A percentile compares a stretch with the other conserved stretches of the same genome.
These are phyloP conservation scores for Cynara cardunculus DNA, from an alignment of 129 eudicot species.

Conservation along the genomic window DNA sequence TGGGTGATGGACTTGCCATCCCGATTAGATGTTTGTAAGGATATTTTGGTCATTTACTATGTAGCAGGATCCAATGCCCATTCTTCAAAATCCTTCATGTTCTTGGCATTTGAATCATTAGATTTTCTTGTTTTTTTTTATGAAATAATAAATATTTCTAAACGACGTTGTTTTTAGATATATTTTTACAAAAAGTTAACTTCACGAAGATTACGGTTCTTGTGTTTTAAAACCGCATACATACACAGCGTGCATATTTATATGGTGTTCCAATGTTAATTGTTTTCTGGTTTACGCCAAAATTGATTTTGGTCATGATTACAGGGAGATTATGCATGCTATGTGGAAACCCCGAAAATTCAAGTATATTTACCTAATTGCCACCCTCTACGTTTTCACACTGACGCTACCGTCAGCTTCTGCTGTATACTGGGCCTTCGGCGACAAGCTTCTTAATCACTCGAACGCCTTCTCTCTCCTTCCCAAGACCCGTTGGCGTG, in stretches of 20 bases:
- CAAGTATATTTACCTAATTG: slow-evolving; percentile 66
- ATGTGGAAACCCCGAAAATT: slow-evolving; percentile 93
- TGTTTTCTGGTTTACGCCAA: neutral
- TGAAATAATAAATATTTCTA: neutral
- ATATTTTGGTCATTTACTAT: slow-evolving; percentile 29
- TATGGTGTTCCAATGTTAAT: neutral
- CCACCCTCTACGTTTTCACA: slow-evolving; percentile 76
- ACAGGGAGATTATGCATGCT: slow-evolving; percentile 89
- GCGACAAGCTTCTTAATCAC: slow-evolving; percentile 68
- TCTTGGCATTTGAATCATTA: slow-evolving; percentile 23
- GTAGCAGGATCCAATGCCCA: slow-evolving; percentile 43
- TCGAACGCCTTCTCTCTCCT: slow-evolving; percentile 79
- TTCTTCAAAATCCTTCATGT: slow-evolving; percentile 25
- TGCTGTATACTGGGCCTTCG: slow-evolving; percentile 91
- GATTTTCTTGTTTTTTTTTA: slow-evolving; percentile 5
- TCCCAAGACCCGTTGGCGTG: slow-evolving; percentile 70
- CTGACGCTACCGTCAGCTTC: slow-evolving; percentile 71
- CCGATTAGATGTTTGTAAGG: neutral
- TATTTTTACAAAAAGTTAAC: neutral
- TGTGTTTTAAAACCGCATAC: neutral
- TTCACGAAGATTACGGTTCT: too few relatives aligned
- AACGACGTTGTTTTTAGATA: neutral
- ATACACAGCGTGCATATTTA: neutral
- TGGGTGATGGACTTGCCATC: slow-evolving; percentile 13
- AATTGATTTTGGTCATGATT: slow-evolving; percentile 10